These are phyloP conservation scores for Hamamelis virginiana DNA, from an alignment of 164 flowering plant genomes.

Conservation along the genomic window DNA sequence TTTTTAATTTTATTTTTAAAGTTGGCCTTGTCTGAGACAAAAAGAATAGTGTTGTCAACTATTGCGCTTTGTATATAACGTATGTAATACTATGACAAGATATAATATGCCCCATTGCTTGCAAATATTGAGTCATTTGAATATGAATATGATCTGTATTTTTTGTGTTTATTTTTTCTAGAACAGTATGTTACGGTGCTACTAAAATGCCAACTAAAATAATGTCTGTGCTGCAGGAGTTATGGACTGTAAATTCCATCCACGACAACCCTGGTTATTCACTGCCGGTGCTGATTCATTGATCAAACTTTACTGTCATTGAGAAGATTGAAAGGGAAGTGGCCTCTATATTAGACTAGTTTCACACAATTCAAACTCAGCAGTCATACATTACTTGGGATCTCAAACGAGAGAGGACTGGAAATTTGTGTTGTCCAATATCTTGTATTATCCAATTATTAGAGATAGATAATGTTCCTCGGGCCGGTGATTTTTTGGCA, in stretches of 20 bases:
- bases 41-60: too few species aligned
- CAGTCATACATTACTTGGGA: not conserved
- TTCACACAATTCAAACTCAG: too few species aligned
- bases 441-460: not conserved
- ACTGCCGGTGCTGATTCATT: slow-evolving; percentile 95
- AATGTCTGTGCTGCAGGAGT: slow-evolving; percentile 54
- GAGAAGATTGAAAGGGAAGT: slow-evolving; percentile 2
- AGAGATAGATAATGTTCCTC: not conserved
- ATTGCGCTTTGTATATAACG: too few species aligned
- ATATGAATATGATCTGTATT: not conserved
- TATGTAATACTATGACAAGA: too few species aligned
- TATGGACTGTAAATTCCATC: slow-evolving; percentile 91
- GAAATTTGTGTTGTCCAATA: not conserved
- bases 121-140: too few species aligned
- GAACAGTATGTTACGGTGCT: not conserved
- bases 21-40: too few species aligned
- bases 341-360: too few species aligned
- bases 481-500: too few species aligned
- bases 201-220: too few species aligned
- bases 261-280: slow-evolving; percentile 94
- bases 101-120: too few species aligned
- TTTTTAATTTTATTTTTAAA: too few species aligned
- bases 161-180: not conserved
- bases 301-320: slow-evolving; percentile 79
- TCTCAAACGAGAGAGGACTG: not conserved